Evolutionary conservation across 2,329 filamentous ascomycete species (phyloP), one percentile per base, ranked within the genome.

Genomic region (Fusarium pseudograminearum): DNA sequence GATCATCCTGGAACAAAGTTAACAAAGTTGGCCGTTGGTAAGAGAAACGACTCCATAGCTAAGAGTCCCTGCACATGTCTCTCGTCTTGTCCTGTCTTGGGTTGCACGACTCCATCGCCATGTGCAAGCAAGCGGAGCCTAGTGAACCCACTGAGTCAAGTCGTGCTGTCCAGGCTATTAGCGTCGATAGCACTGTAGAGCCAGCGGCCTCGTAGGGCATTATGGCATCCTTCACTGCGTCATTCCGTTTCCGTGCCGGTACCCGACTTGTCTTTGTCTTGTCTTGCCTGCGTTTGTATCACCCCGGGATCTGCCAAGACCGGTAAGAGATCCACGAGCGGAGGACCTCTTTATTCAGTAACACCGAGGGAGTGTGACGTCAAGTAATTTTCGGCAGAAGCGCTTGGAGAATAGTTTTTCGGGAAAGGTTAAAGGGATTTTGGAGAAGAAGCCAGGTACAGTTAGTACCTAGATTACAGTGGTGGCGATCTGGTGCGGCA

Each of bases 281-380:
- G 24, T 26, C 33, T 45, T 36, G 44, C 31, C 15, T 38, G 54
- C 56, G 26, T 30, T 12, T 30, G 28, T 24, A 30, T 26, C 4
- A 24, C 12, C 36, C 62, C 40, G 65, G 54, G 68, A 71, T 71
- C 65, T 73, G 72, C 70, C 72, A 74, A 74, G 60, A 65, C 60
- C 67, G 64, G 66, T 15, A 50, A 46, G 42, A 28, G 41, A 40
- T 36, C 54, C 60, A 56, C 22, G 31, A 41, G 18, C 48, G 48
- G 48, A 52, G 48, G 31, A 52, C 41, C 18, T 52, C 48, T 52
- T 52, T 52, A 52, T 52, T 52, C 48, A 52, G 48, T 52, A 52
- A 52, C 33, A 15, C 70, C 67, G 36, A 52, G 30, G 45, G 50
- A 31, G 22, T 38, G 20, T 72, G 70, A 72, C 70, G 70, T 72